These are phyloP conservation scores for Ottelia alismoides DNA, from an alignment of 106 monocot species.

Conservation along the genomic window DNA sequence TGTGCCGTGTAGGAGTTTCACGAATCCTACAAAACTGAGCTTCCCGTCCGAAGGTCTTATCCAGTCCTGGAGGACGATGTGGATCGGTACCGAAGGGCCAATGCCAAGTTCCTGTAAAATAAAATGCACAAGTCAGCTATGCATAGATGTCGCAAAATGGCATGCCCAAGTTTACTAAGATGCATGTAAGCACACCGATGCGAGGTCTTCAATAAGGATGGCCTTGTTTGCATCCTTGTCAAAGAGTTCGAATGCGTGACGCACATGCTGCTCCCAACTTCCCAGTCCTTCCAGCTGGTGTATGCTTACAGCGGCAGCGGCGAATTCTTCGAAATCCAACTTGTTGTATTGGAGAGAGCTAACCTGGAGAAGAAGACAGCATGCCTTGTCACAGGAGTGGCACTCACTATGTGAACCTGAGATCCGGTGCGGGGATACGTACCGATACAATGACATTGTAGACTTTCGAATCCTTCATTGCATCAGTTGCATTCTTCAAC, in stretches of 20 bases:
- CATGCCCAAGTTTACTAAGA: background rate
- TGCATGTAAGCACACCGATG: constrained; percentile 43
- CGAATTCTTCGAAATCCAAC: constrained; percentile 95
- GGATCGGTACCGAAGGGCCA: constrained; percentile 71
- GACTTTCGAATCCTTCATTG: constrained; percentile 93
- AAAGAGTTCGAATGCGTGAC: constrained; percentile 75
- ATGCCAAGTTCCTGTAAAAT: constrained; percentile 71
- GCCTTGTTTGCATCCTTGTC: constrained; percentile 85
- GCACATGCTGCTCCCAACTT: constrained; percentile 88
- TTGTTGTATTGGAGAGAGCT: constrained; percentile 86
- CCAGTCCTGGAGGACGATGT: constrained; percentile 95
- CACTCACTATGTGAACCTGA: too few species aligned
- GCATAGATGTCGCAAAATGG: background rate
- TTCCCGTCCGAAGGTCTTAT: constrained; percentile 91
- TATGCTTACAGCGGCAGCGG: constrained; percentile 65
- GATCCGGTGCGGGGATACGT: background rate
- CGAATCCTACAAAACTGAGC: constrained; percentile 90
- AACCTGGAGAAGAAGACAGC: constrained; percentile 26
- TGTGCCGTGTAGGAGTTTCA: constrained; percentile 80
- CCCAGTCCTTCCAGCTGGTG: constrained; percentile 80
- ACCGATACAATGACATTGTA: constrained; percentile 78
- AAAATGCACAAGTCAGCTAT: background rate
- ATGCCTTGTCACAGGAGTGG: background rate
- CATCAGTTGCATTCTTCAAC: constrained; percentile 70
- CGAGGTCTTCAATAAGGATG: constrained; percentile 96